Evolutionary conservation across 441 rosid genomes (phyloP).

Genomic region (Biscutella laevigata): DNA sequence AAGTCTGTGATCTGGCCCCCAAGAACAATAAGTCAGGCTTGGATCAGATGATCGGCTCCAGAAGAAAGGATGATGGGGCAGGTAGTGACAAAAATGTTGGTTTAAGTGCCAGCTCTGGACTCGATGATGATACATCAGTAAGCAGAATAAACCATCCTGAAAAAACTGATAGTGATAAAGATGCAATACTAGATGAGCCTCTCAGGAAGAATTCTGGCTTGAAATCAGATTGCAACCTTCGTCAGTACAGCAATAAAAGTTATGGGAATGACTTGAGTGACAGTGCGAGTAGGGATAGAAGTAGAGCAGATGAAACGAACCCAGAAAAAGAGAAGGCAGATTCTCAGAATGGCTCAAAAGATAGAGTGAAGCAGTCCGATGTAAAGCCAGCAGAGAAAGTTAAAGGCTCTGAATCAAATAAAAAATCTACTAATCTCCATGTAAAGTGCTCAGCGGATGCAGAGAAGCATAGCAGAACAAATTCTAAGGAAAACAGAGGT

Average conservation of each 20-base stretch:
- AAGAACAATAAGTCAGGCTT: slow-evolving; percentile 25
- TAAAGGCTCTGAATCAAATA: slow-evolving; percentile 48
- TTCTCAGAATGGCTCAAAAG: slow-evolving; percentile 46
- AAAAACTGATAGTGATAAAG: slow-evolving; percentile 25
- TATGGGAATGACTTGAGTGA: slow-evolving; percentile 29
- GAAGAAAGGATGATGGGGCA: slow-evolving; percentile 20
- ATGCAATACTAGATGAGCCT: slow-evolving; percentile 27
- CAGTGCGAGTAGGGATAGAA: slow-evolving; percentile 31
- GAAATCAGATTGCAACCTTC: slow-evolving; percentile 33
- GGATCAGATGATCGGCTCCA: slow-evolving; percentile 26
- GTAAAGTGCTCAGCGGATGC: slow-evolving; percentile 40
- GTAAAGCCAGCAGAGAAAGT: slow-evolving; percentile 38
- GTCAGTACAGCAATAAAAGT: slow-evolving; percentile 37
- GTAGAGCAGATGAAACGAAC: slow-evolving; percentile 37
- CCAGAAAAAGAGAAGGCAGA: slow-evolving; percentile 43
- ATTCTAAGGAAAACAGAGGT: slow-evolving; percentile 44
- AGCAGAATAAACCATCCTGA: slow-evolving; percentile 34
- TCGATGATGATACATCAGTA: slow-evolving; percentile 26
- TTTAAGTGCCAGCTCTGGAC: slow-evolving; percentile 22
- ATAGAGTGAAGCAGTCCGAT: slow-evolving; percentile 32
- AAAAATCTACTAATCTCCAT: slow-evolving; percentile 33
- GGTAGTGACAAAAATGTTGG: slow-evolving; percentile 27
- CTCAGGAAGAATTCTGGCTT: slow-evolving; percentile 31
- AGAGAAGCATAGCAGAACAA: slow-evolving; percentile 42
- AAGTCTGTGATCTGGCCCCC: slow-evolving; percentile 25